A percentile compares a stretch with the other conserved stretches of the same genome.
These are phyloP conservation scores for Flaveria bidentis DNA, from an alignment of 129 eudicot species.

Conservation along the genomic window DNA sequence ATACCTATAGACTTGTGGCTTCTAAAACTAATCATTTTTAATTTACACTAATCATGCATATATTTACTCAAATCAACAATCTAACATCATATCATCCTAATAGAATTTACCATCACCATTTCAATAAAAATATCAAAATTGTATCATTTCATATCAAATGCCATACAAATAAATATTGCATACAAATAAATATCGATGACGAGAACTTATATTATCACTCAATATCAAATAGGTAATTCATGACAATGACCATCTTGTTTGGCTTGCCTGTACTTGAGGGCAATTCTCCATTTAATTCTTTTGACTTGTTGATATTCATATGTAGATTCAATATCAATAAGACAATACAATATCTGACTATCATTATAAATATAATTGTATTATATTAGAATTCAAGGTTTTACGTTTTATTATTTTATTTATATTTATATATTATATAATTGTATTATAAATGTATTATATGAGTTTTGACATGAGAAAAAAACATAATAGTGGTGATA, in stretches of 20 bases:
- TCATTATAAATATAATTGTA: background rate
- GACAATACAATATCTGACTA: background rate
- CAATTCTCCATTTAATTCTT: constrained; percentile 3
- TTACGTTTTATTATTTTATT: no score
- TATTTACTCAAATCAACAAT: background rate
- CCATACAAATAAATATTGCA: background rate
- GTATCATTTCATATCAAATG: background rate
- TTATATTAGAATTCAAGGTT: no score
- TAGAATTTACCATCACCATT: background rate
- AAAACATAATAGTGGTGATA: no score
- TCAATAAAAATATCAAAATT: background rate
- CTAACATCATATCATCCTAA: background rate
- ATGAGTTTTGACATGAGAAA: no score
- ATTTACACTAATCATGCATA: background rate
- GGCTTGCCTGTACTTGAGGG: constrained; percentile 16
- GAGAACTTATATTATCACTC: background rate
- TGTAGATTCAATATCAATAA: background rate
- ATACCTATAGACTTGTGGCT: background rate
- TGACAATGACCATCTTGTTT: constrained; percentile 1
- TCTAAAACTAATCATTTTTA: background rate
- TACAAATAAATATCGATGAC: background rate
- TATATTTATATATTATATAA: no score
- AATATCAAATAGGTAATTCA: background rate
- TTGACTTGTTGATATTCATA: background rate
- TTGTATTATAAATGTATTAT: no score